Conservation (phyloP, 768 basidiomycete genomes). For the Trametes elegans region DNA sequence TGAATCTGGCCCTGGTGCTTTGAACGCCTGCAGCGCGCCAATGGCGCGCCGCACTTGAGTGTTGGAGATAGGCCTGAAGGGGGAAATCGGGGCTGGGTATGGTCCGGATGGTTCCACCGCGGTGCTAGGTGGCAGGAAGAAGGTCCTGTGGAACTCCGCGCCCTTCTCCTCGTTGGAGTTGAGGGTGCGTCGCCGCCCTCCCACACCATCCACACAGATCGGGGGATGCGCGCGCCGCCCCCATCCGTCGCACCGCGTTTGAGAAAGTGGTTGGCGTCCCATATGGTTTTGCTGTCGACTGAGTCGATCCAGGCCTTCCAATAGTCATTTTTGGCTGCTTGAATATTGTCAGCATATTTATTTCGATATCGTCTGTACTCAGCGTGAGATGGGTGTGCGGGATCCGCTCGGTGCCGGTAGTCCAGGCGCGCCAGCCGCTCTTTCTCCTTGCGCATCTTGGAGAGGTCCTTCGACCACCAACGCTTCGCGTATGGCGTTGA, state of each 20-base stretch:
- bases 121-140: slow-evolving; percentile 28
- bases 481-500: slow-evolving; percentile 27
- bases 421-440: slow-evolving; percentile 18
- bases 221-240: slow-evolving; percentile 21
- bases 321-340: slow-evolving; percentile 21
- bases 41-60: slow-evolving; percentile 30
- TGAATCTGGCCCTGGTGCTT: slow-evolving; percentile 31
- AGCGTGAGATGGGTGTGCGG: slow-evolving; percentile 14
- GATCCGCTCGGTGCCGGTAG: neutral
- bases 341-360: slow-evolving; percentile 17
- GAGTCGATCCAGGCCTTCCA: slow-evolving; percentile 28
- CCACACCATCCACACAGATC: neutral
- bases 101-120: neutral
- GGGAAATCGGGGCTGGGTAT: slow-evolving; percentile 29
- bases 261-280: slow-evolving; percentile 20
- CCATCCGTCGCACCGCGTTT: slow-evolving; percentile 7
- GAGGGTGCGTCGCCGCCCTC: neutral
- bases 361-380: slow-evolving; percentile 14
- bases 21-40: slow-evolving; percentile 32
- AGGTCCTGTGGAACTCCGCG: slow-evolving; percentile 20
- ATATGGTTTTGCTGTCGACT: slow-evolving; percentile 13
- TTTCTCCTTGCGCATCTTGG: slow-evolving; percentile 10
- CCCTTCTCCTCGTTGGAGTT: slow-evolving; percentile 18
- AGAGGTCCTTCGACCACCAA: slow-evolving; percentile 37
- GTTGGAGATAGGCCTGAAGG: slow-evolving; percentile 23